Percentiles rank a stretch among this genome's conserved stretches.
These are phyloP conservation scores for Trichopus zeylanicus DNA, from an alignment of 116 monocot species.

Conservation along the genomic window DNA sequence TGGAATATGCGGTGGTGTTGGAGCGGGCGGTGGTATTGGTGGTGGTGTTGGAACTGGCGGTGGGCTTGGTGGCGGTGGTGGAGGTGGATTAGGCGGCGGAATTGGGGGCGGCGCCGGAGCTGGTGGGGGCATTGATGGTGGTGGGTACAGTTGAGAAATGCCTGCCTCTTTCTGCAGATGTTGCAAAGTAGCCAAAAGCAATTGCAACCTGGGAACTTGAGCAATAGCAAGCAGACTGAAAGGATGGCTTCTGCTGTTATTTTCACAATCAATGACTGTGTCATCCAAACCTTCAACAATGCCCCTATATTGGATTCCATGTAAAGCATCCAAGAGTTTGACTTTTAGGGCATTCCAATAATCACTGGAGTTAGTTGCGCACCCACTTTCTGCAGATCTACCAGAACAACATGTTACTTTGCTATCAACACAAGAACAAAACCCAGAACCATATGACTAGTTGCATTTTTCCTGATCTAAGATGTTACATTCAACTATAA, in stretches of 20 bases:
- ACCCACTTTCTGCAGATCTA: constrained; percentile 14
- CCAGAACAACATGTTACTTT: constrained; percentile 8
- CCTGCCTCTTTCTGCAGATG: constrained; percentile 77
- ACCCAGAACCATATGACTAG: background rate
- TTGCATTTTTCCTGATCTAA: background rate
- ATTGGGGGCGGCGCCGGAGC: background rate
- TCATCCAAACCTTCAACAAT: constrained; percentile 11
- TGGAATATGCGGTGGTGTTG: background rate
- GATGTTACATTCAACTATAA: background rate
- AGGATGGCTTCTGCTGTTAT: constrained; percentile 24
- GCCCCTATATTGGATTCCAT: constrained; percentile 7
- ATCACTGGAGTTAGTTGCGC: constrained; percentile 11
- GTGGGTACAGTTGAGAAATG: constrained; percentile 18
- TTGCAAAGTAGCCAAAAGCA: constrained; percentile 48
- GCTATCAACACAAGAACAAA: background rate
- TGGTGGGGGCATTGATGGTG: background rate
- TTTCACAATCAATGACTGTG: constrained; percentile 13
- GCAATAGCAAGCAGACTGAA: constrained; percentile 64
- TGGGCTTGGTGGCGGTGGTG: background rate
- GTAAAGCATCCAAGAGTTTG: constrained; percentile 66
- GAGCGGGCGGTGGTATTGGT: background rate
- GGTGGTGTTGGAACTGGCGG: background rate
- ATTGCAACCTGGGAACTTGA: constrained; percentile 50
- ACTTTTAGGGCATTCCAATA: constrained; percentile 44
- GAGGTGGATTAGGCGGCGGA: background rate